Percentiles rank a stretch among this genome's conserved stretches.
Conservation (phyloP, 2,329 filamentous ascomycete species). For the Lecanicillium sp. region DNA sequence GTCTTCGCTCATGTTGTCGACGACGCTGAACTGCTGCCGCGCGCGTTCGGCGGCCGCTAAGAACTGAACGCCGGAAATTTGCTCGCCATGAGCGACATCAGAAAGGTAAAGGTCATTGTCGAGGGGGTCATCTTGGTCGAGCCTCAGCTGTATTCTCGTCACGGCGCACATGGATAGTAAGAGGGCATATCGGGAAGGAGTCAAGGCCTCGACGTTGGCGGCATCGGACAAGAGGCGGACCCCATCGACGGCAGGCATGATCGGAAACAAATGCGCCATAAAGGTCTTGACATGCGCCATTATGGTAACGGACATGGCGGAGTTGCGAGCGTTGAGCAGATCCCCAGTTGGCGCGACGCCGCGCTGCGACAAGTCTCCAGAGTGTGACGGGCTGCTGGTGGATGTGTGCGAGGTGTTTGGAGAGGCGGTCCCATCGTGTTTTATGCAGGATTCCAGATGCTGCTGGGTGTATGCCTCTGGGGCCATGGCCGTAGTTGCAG, state of each 20-base stretch:
- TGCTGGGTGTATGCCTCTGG: no score
- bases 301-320: slow-evolving; percentile 13
- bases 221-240: slow-evolving; percentile 19
- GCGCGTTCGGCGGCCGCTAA: slow-evolving; percentile 18
- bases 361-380: neutral
- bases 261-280: slow-evolving; percentile 22
- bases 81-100: slow-evolving; percentile 11
- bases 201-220: slow-evolving; percentile 14
- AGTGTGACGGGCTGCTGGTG: neutral
- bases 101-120: neutral
- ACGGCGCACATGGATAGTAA: slow-evolving; percentile 20
- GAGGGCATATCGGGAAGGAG: slow-evolving; percentile 19
- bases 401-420: no score
- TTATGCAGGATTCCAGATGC: no score
- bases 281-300: slow-evolving; percentile 20
- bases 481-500: no score
- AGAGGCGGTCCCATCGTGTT: no score
- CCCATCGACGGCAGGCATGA: slow-evolving; percentile 22
- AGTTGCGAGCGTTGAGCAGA: neutral
- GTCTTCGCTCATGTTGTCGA: slow-evolving; percentile 20
- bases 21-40: slow-evolving; percentile 18
- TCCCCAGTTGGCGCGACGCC: neutral
- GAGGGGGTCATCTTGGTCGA: slow-evolving; percentile 13
- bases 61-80: slow-evolving; percentile 17
- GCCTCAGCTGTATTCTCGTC: slow-evolving; percentile 20